Percentiles rank a stretch among this genome's conserved stretches.
Conservation (phyloP, 805 yeast genomes). For the Brettanomyces naardenensis region DNA sequence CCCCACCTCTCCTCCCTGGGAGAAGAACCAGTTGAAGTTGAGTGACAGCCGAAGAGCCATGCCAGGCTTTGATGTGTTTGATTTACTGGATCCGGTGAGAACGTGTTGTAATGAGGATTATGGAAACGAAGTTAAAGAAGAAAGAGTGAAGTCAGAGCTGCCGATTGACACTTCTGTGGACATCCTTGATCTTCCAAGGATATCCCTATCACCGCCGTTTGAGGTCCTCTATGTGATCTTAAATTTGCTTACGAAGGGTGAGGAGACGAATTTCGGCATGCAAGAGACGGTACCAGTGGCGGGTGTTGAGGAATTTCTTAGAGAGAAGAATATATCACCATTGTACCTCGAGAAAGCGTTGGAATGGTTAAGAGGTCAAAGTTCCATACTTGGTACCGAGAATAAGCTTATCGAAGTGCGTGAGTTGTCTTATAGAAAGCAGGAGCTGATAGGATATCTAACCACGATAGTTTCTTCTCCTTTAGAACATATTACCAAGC, state of each 20-base stretch:
- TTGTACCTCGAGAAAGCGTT: slow-evolving; percentile 22
- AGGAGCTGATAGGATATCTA: slow-evolving; percentile 37
- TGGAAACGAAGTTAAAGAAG: too few species aligned
- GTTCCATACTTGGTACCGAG: slow-evolving; percentile 26
- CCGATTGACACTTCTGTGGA: slow-evolving; percentile 28
- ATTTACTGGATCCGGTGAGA: too few species aligned
- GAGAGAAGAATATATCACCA: slow-evolving; percentile 26
- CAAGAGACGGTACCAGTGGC: slow-evolving; percentile 3
- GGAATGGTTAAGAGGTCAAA: slow-evolving; percentile 36
- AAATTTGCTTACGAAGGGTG: slow-evolving; percentile 39
- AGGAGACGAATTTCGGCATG: slow-evolving; percentile 40
- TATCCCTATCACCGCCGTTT: slow-evolving; percentile 39
- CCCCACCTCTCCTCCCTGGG: too few species aligned
- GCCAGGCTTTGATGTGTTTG: too few species aligned
- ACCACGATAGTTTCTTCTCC: slow-evolving; percentile 42
- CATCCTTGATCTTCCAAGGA: slow-evolving; percentile 50
- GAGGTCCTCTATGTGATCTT: slow-evolving; percentile 37
- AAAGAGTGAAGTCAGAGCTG: too few species aligned
- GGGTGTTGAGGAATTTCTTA: slow-evolving; percentile 16
- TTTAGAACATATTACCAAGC: slow-evolving; percentile 35
- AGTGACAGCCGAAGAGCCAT: too few species aligned
- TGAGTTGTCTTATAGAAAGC: background rate
- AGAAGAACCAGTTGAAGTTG: too few species aligned
- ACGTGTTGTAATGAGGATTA: too few species aligned
- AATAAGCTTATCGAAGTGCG: slow-evolving; percentile 4